These are phyloP conservation scores for Fusarium sp. DNA, from an alignment of 2,329 filamentous ascomycete genomes.

Conservation along the genomic window DNA sequence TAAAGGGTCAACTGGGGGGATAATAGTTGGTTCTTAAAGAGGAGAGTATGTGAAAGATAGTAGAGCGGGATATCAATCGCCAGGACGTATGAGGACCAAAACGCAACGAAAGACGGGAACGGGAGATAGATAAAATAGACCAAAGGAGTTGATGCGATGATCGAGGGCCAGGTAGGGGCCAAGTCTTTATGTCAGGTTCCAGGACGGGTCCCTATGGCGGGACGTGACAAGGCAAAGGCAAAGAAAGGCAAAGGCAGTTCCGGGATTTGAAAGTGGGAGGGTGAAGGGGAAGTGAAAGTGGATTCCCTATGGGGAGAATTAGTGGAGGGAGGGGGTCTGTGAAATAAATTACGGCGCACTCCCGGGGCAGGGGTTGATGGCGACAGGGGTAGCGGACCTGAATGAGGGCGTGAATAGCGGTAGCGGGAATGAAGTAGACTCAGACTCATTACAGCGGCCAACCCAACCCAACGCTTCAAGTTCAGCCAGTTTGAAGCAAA, in stretches of 20 bases:
- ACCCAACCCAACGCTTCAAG: constrained; percentile 35
- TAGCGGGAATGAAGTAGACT: constrained; percentile 20
- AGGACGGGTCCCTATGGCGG: constrained; percentile 42
- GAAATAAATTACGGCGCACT: constrained; percentile 25
- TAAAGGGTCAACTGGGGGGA: constrained; percentile 38
- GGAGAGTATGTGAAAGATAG: constrained; percentile 11
- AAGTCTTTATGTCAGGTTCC: constrained; percentile 46
- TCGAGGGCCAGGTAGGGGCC: constrained; percentile 43
- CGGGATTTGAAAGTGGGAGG: constrained; percentile 35
- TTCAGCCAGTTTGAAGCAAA: constrained; percentile 2
- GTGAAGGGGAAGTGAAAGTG: constrained; percentile 35
- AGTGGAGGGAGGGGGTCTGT: constrained; percentile 13
- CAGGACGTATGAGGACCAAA: constrained; percentile 29
- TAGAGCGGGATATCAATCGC: constrained; percentile 25
- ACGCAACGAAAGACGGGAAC: constrained; percentile 28
- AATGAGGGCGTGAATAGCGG: constrained; percentile 29
- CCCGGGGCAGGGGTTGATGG: constrained; percentile 16
- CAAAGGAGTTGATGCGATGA: constrained; percentile 40
- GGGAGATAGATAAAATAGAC: constrained; percentile 39
- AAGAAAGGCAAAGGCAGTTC: constrained; percentile 7
- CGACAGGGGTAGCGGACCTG: constrained; percentile 23
- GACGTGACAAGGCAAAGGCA: constrained; percentile 41
- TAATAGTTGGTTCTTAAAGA: constrained; percentile 15
- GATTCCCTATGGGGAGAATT: constrained; percentile 18
- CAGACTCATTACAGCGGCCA: constrained; percentile 32